Base-by-base conservation (phyloP, 139 green algal genomes). In the Volvox reticuliferus region DNA sequence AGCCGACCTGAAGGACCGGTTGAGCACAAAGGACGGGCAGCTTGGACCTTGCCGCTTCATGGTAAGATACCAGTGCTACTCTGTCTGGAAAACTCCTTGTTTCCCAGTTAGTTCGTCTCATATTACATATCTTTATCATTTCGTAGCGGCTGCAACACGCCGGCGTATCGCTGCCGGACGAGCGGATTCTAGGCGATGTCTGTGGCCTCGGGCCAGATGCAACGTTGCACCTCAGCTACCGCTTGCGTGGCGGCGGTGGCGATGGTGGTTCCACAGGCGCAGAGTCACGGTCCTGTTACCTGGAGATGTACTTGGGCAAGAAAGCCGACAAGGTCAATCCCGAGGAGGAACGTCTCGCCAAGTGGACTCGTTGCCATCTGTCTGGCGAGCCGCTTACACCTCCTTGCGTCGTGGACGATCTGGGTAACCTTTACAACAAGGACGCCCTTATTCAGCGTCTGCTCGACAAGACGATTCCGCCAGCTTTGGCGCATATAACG, bases 181-280 rank as follows among this genome's bases (percentile, higher is more conserved):
- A 91, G 22, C 84, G 96, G n/a, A 50, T 94, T 26, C 77, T 95
- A 1, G 33, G 28, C 28, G 69, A 80, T 32, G 36, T 85, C 19
- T 69, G 14, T 14, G 75, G 76, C 21, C 30, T 96, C 73, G 9
- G 36, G 0, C 50, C 82, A 33, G 75, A 90, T 20, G 81, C 61
- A 30, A 91, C 87, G 21, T n/a, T 96, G 86, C 81, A 92, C 28
- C 73, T 92, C 28, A 88, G 36, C 61, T 87, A 86, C 50, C 87
- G 94, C 12, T 84, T 98, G 77, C 90, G 67, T 2, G 97, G 97
- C 67, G 96, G 96, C 22, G 97, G 97, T 79, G 97, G 97, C 62
- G 97, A 99, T 94, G 97, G 97, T 24, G 97, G 97, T 35, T 97
- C 96, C 12, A 99, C 97, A 0, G 97, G 97, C 0, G 97, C 97